phyloP scores from a whole-genome alignment of 495 filamentous ascomycete species.

The Tetracladium marchalianum region DNA sequence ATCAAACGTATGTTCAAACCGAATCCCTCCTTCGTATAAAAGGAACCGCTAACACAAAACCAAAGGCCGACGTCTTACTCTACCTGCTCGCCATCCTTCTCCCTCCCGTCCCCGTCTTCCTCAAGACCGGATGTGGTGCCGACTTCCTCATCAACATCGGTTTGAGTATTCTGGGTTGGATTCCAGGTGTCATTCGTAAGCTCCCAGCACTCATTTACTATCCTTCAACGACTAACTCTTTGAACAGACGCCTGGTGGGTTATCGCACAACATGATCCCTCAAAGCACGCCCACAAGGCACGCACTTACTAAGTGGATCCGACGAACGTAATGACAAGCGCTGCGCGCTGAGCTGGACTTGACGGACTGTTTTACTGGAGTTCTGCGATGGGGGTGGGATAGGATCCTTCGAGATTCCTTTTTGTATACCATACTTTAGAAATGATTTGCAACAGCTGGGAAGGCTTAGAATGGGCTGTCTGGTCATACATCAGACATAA shows the following conservation, averaged over 20 bases:
- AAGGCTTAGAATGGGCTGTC: too few species aligned
- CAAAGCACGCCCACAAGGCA: not conserved
- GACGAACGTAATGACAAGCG: too few species aligned
- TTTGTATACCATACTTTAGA: too few species aligned
- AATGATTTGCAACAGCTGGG: too few species aligned
- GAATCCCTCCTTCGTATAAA: not conserved
- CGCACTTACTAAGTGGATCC: too few species aligned
- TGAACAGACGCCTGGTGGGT: constrained; percentile 17
- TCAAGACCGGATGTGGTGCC: constrained; percentile 18
- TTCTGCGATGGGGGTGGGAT: too few species aligned
- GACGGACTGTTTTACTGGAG: too few species aligned
- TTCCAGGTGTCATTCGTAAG: constrained; percentile 20
- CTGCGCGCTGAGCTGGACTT: too few species aligned
- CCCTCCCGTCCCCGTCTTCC: constrained; percentile 18
- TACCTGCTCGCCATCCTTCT: constrained; percentile 22
- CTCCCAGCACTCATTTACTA: not conserved
- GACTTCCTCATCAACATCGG: constrained; percentile 23
- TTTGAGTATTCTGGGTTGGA: constrained; percentile 19
- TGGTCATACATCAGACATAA: too few species aligned
- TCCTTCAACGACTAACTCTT: not conserved
- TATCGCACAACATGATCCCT: constrained; percentile 11
- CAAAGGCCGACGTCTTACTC: constrained; percentile 16
- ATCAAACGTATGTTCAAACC: constrained; percentile 5
- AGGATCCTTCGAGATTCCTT: too few species aligned
- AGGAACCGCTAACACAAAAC: not conserved